Base-by-base conservation (phyloP, 2,329 filamentous ascomycete genomes). In the Fusarium siculi region DNA sequence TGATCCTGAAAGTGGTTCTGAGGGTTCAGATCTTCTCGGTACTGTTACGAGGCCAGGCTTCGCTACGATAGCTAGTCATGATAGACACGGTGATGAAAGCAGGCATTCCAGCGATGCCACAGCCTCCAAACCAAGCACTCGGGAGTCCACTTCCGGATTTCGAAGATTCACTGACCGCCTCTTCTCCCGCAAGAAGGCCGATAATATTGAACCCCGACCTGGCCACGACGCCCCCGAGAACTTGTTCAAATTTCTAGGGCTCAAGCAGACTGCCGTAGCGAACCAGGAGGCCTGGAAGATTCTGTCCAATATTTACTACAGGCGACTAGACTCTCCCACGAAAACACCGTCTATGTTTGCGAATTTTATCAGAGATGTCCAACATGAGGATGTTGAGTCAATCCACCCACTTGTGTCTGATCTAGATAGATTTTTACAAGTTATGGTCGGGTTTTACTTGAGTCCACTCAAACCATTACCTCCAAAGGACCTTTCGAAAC, bases 341-440 rank as follows among this genome's bases (percentile, higher is more conserved):
- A 50, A 19, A 9, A 23, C 15, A 9, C 5, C 14, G 15, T 18
- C 21, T 5, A 23, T 34, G 21, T 50, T 50, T 50, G 7, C 4
- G 0, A 32, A 7, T 2, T 50, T 50, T 1, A 32, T 50, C 10
- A 50, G 28, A 50, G 28, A 50, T 23, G 28, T 50, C 0, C 46
- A 49, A 23, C 6, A 32, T 1, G 7, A 32, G 9, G 10, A 12
- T 4, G 0, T 4, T 2, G 3, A 14, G 3, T 4, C 25, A 2
- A 10, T 9, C 4, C 4, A 7, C 15, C 5, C 9, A 0, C 12
- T 18, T 4, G 18, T 47, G 0, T 28, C 4, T 0, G 21, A 34
- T 5, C 4, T 0, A 0, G 0, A 0, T 11, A 25, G 23, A 12
- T 53, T 50, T 2, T 9, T 23, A 1, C 0, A 3, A 18, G 21